phyloP scores from a whole-genome alignment of 2,329 filamentous ascomycete genomes.

The Scytalidium lignicola region DNA sequence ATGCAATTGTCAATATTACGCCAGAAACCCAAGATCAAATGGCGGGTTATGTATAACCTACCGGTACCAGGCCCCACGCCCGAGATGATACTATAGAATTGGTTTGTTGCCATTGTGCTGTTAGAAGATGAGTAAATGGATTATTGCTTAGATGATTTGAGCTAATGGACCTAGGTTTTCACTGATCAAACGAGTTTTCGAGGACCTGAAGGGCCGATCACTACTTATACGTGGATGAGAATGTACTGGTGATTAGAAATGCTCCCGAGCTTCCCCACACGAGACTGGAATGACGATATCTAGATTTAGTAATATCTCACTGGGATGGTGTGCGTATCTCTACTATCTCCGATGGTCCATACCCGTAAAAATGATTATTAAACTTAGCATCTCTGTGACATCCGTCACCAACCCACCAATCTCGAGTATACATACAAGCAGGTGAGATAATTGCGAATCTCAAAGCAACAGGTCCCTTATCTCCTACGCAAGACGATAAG shows the following conservation, averaged over 20 bases:
- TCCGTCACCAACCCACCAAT: too few relatives aligned
- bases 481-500: too few relatives aligned
- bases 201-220: background rate
- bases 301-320: background rate
- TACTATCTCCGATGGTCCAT: too few relatives aligned
- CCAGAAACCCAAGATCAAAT: constrained; percentile 1
- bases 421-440: too few relatives aligned
- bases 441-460: too few relatives aligned
- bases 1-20: constrained; percentile 1
- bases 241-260: background rate
- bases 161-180: background rate
- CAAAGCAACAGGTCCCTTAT: too few relatives aligned
- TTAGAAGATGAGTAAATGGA: too few relatives aligned
- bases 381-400: too few relatives aligned
- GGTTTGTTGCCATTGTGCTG: constrained; percentile 24
- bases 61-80: constrained; percentile 68
- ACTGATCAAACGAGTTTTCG: background rate
- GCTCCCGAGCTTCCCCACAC: background rate
- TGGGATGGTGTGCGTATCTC: background rate
- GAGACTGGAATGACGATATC: background rate
- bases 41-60: constrained; percentile 14
- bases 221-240: background rate
- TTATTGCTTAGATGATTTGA: too few relatives aligned
- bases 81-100: constrained; percentile 63
- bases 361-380: too few relatives aligned